These are phyloP conservation scores for Pseudozyma thailandica DNA, from an alignment of 1,284 basidiomycete species.

Conservation along the genomic window DNA sequence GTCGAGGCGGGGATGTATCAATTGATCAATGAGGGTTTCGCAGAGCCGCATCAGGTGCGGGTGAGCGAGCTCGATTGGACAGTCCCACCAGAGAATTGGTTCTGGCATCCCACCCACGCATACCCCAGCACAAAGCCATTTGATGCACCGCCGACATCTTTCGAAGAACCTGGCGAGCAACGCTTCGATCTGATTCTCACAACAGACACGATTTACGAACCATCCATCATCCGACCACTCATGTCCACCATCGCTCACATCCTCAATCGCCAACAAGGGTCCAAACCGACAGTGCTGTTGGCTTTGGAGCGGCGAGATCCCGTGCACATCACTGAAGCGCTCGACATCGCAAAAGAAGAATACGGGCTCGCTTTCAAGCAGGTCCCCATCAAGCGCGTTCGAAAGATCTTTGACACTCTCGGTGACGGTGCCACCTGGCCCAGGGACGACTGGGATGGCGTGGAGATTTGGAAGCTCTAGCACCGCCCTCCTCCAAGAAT, in stretches of 20 bases:
- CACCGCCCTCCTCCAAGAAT: background rate
- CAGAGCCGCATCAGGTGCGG: conserved; percentile 68
- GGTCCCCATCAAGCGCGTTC: conserved; percentile 75
- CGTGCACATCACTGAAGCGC: conserved; percentile 23
- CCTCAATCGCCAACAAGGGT: conserved; percentile 56
- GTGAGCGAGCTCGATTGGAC: conserved; percentile 75
- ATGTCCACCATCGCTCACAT: conserved; percentile 75
- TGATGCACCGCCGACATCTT: background rate
- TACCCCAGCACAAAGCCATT: conserved; percentile 5
- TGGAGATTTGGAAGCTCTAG: conserved; percentile 76
- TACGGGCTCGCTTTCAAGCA: conserved; percentile 75
- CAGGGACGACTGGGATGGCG: conserved; percentile 78
- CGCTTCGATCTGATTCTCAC: conserved; percentile 80
- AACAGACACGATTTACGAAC: conserved; percentile 83
- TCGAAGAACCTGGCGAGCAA: background rate
- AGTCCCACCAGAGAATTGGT: conserved; percentile 11
- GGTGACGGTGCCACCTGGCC: conserved; percentile 72
- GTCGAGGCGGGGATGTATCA: conserved; percentile 71
- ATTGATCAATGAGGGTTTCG: conserved; percentile 2
- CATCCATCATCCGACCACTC: conserved; percentile 76
- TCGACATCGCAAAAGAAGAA: conserved; percentile 44
- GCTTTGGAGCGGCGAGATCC: conserved; percentile 44
- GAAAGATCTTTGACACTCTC: conserved; percentile 74
- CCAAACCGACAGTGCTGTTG: conserved; percentile 72
- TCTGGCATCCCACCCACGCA: conserved; percentile 10